Conservation (phyloP, 1,284 basidiomycete genomes). For the Trichosporon inkin region DNA sequence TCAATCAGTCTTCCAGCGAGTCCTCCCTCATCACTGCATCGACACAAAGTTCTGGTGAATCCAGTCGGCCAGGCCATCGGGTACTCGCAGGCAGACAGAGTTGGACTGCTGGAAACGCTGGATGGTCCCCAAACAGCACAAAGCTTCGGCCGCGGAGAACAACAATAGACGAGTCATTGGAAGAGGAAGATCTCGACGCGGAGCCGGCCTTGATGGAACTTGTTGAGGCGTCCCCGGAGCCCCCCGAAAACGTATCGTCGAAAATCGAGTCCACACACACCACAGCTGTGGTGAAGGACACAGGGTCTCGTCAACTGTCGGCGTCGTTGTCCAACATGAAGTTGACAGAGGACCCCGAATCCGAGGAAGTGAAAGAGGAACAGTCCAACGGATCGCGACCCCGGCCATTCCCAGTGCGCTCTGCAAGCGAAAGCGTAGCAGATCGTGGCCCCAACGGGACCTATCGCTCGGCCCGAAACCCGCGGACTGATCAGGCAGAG, state of each 20-base stretch:
- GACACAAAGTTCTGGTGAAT: slow-evolving; percentile 10
- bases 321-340: background rate
- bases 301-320: background rate
- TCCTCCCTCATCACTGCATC: slow-evolving; percentile 17
- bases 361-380: background rate
- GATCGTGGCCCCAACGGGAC: background rate
- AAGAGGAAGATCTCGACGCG: slow-evolving; percentile 24
- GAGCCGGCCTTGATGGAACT: background rate
- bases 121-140: slow-evolving; percentile 3
- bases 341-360: background rate
- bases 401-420: slow-evolving; percentile 4
- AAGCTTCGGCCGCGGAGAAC: slow-evolving; percentile 26
- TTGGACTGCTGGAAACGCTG: background rate
- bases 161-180: slow-evolving; percentile 38
- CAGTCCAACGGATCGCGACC: background rate
- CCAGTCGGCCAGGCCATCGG: background rate
- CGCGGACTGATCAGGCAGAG: slow-evolving; percentile 9
- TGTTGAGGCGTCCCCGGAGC: background rate
- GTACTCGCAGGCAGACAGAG: background rate
- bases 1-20: slow-evolving; percentile 18
- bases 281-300: background rate
- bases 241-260: background rate
- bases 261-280: background rate
- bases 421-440: slow-evolving; percentile 15
- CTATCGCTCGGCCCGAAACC: background rate